phyloP scores from a whole-genome alignment of 2,329 filamentous ascomycete species.

The Coniochaeta sp. region DNA sequence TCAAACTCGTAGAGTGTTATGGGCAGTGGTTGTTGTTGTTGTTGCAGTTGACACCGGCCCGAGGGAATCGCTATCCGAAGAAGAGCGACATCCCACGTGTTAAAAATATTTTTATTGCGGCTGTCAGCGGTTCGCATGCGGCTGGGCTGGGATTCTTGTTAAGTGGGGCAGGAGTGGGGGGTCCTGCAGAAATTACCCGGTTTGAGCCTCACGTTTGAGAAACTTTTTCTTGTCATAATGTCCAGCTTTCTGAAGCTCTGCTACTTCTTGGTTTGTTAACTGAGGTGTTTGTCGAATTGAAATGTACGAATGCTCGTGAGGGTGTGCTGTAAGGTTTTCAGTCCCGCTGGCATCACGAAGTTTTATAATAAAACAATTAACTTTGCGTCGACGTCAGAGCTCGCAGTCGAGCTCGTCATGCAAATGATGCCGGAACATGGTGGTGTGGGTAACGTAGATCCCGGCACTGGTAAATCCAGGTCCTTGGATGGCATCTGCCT shows the following conservation, averaged over 20 bases:
- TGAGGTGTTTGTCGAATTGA: neutral
- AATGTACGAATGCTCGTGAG: neutral
- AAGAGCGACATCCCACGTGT: constrained; percentile 1
- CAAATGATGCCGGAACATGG: neutral
- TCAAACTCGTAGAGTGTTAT: too few species aligned
- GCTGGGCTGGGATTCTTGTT: neutral
- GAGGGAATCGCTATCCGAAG: neutral
- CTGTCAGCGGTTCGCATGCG: neutral
- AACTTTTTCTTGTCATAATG: too few species aligned
- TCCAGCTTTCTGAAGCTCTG: too few species aligned
- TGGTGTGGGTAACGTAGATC: constrained; percentile 3
- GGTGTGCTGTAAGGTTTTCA: neutral
- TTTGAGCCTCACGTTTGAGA: neutral
- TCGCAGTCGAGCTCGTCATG: neutral
- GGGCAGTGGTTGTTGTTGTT: too few species aligned
- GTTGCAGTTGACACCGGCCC: neutral
- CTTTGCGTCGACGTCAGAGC: neutral
- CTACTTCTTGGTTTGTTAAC: neutral
- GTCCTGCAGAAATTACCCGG: neutral
- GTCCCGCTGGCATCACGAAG: neutral
- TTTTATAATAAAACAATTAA: neutral
- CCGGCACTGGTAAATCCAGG: neutral
- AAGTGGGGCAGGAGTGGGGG: neutral
- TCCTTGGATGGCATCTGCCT: neutral
- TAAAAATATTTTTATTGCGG: neutral